phyloP scores from a whole-genome alignment of 805 yeast genomes.

The Saccharomycopsis babjevae region DNA sequence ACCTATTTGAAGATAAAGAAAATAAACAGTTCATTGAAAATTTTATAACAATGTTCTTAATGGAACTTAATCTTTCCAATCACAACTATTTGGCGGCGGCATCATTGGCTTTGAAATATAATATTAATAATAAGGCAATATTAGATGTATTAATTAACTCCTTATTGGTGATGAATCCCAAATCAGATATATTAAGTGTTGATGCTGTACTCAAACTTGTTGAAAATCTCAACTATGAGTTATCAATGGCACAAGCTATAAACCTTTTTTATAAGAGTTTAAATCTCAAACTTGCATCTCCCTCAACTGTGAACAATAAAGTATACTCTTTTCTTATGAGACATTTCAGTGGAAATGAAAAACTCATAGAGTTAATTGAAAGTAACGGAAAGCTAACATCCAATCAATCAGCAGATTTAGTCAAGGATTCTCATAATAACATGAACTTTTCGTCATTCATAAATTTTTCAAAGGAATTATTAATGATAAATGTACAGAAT shows the following conservation, averaged over 20 bases:
- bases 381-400: not conserved
- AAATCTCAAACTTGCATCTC: not conserved
- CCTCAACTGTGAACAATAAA: constrained; percentile 1
- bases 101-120: not conserved
- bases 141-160: constrained; percentile 1
- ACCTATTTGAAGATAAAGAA: not conserved
- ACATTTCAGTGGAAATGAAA: not conserved
- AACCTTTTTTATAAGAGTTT: constrained; percentile 5
- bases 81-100: not conserved
- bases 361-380: not conserved
- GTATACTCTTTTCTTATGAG: constrained; percentile 1
- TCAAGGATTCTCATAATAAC: not conserved
- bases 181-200: constrained; percentile 2
- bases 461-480: not conserved
- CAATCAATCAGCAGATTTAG: not conserved
- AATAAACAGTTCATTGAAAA: not conserved
- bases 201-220: constrained; percentile 9
- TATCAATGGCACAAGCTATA: constrained; percentile 2
- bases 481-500: not conserved
- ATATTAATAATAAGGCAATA: not conserved
- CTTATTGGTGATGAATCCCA: constrained; percentile 1
- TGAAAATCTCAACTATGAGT: not conserved
- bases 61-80: not conserved
- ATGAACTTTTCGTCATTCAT: not conserved
- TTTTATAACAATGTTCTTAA: not conserved